These are phyloP conservation scores for Sclerotinia subarctica DNA, from an alignment of 2,329 filamentous ascomycete species.

Conservation along the genomic window DNA sequence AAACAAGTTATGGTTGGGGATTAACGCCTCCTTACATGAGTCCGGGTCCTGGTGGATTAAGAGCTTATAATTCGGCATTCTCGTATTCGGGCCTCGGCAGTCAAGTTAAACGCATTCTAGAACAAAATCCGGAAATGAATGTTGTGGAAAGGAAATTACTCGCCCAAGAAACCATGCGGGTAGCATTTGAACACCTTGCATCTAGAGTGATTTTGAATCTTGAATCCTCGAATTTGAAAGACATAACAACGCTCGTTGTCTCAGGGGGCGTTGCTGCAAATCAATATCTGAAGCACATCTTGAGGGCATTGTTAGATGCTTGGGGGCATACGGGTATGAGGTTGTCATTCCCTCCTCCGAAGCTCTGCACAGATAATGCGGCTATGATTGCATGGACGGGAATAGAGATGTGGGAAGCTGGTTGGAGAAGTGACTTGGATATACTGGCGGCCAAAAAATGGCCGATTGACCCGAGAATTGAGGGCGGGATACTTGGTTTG, in stretches of 20 bases:
- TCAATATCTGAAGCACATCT: conserved; percentile 67
- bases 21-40: conserved; percentile 64
- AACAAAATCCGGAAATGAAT: conserved; percentile 45
- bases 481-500: conserved; percentile 65
- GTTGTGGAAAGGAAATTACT: conserved; percentile 63
- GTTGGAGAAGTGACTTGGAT: conserved; percentile 62
- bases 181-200: conserved; percentile 83
- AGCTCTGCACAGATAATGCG: conserved; percentile 89
- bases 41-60: conserved; percentile 44
- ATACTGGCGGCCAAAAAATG: conserved; percentile 65
- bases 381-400: conserved; percentile 97
- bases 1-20: conserved; percentile 58
- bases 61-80: conserved; percentile 46
- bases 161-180: conserved; percentile 70
- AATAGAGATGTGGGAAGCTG: conserved; percentile 84
- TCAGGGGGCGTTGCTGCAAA: conserved; percentile 92
- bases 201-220: conserved; percentile 71
- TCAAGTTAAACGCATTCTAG: conserved; percentile 57
- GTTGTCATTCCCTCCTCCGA: conserved; percentile 70
- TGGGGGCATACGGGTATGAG: conserved; percentile 60
- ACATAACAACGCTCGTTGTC: conserved; percentile 66
- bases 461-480: conserved; percentile 62
- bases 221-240: conserved; percentile 28
- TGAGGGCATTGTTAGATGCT: conserved; percentile 55
- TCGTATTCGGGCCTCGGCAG: conserved; percentile 73